Evolutionary conservation across 1,284 basidiomycete species (phyloP), one percentile per base, ranked within the genome.

Genomic region (Microbotryomycetes sp.): DNA sequence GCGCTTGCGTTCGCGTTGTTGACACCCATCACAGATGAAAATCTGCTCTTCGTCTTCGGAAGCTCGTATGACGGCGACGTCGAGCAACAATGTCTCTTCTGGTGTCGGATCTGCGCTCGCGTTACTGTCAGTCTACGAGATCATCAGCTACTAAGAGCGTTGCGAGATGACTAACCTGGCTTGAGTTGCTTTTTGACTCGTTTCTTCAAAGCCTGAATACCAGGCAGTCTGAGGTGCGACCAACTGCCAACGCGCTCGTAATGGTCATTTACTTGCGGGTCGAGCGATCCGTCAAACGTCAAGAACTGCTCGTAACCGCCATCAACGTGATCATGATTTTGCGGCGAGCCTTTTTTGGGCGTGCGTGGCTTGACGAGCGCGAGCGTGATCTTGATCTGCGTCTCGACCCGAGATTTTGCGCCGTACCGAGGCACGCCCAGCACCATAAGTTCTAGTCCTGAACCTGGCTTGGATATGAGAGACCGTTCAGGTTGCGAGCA

Each of bases 361-460:
- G 48, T 15, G 21, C 29, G 45, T 0, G 63, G 58, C 4, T 52
- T 67, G 13, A 86, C 85, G 53, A 91, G 79, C 71, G 88, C 85
- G 53, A 91, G 79, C 11, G 84, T 83, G 45, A 91, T 82, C 71
- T 89, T 83, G 55, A 92, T 85, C 78, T 92, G 91, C 0, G 91
- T 96, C 75, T 96, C 92, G 24, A 96, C 91, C 26, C 91, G 83
- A 54, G 89, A 91, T 76, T 94, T 93, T n/a, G 91, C 87, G 27
- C 91, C 91, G 45, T 79, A 78, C 68, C 85, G 82, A 9, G 91
- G 89, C 47, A 96, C 83, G 70, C 85, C 90, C 45, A 91, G 87
- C 41, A 91, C 85, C 73, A 91, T 73, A 2, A 78, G 57, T 55
- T 72, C 68, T 47, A 75, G 72, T 4, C 71, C 9, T 23, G 13